Conservation (phyloP, 1,284 basidiomycete species). For the Trichosporon ovoides region DNA sequence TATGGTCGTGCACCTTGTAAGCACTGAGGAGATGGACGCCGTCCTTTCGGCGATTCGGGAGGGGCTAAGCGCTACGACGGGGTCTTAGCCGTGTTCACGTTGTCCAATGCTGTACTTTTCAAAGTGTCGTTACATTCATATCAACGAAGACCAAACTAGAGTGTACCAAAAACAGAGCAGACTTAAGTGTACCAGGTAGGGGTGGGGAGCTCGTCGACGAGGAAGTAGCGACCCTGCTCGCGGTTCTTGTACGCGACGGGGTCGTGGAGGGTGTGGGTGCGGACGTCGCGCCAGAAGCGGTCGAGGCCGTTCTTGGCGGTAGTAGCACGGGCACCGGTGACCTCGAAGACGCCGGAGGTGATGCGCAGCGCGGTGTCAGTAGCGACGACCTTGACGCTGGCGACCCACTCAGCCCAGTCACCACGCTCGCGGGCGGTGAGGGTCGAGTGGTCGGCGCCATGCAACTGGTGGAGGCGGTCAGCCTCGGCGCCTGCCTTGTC, state of each 20-base stretch:
- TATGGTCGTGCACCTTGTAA: no score
- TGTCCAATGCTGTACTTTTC: no score
- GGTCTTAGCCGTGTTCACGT: no score
- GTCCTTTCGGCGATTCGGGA: no score
- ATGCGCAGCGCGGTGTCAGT: constrained; percentile 39
- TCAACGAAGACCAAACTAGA: no score
- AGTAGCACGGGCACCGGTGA: constrained; percentile 38
- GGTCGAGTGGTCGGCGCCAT: constrained; percentile 17
- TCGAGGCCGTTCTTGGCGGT: constrained; percentile 40
- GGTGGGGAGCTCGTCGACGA: constrained; percentile 11
- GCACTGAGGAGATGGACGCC: no score
- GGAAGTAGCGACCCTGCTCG: constrained; percentile 9
- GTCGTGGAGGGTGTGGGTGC: constrained; percentile 41
- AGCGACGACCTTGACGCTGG: constrained; percentile 38
- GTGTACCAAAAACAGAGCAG: background rate
- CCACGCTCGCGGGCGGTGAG: constrained; percentile 40
- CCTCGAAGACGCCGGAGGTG: constrained; percentile 39
- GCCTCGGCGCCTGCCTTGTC: constrained; percentile 28
- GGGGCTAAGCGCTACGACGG: no score
- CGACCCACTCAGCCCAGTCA: constrained; percentile 38
- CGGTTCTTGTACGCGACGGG: constrained; percentile 31
- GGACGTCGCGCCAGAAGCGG: constrained; percentile 19
- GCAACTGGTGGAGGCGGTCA: constrained; percentile 18
- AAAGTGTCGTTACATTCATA: no score
- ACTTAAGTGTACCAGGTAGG: constrained; percentile 14